Base-by-base conservation (phyloP, 106 monocot species). In the Alisma plantagoaquatica region DNA sequence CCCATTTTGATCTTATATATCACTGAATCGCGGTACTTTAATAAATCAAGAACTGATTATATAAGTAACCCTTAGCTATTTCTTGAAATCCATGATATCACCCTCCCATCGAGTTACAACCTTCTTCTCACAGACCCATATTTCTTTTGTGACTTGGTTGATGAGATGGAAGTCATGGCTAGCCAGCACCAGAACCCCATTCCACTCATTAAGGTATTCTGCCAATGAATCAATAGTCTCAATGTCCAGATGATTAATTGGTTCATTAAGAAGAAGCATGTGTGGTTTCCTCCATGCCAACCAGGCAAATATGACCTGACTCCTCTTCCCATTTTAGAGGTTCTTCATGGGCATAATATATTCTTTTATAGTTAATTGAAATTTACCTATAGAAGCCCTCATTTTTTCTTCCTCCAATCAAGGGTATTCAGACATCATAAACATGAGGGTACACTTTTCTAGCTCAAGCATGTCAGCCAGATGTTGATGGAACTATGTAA, bases 401-500 rank as follows among this genome's bases (percentile, higher is more conserved):
- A n/a, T n/a, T n/a, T n/a, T 80, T 53, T 91, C 91, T 33, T 91
- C 91, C 46, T 78, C 91, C 18, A 74, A 84, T 29, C 84, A 84
- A 0, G 91, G 71, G 43, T 91, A 91, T 26, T 91, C 91, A 38
- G 10, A 72, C 60, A 78, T 77, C 91, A 91, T 91, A 69, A 77
- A 91, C 49, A 23, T 59, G 10, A 91, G 80, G 0, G 91, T 84
- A 3, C 84, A 59, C 91, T 84, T 67, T 1, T 84, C 84, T 51
- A 81, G 14, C 28, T 91, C 91, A 10, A 91, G 80, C 63, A 72
- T 84, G 68, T 91, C 91, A 0, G 84, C 75, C 25, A 91, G 54
- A 26, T 91, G 91, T 59, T 91, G 91, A 50, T 91, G 91, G 45
- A 63, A 91, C 60, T 91, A 84, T 2, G 91, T 84, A 1, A 91